Conservation (phyloP, 352 stramenopile species). For the Phytopythium kandeliae region DNA sequence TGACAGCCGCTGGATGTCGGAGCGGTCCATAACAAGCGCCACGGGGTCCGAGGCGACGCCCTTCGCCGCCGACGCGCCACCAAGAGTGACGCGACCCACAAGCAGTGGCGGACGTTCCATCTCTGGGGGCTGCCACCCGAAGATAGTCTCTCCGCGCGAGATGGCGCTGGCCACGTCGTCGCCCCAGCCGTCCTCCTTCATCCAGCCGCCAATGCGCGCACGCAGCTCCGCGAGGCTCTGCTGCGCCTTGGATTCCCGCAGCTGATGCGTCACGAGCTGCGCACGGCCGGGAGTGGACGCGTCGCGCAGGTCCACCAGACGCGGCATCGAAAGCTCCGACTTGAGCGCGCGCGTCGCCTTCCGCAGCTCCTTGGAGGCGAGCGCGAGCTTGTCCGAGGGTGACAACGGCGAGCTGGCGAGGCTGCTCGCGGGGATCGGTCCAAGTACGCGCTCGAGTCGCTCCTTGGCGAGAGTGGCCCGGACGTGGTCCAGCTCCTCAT, state of each 20-base stretch:
- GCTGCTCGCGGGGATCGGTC: slow-evolving; percentile 8
- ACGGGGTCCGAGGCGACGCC: slow-evolving; percentile 8
- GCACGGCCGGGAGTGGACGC: slow-evolving; percentile 18
- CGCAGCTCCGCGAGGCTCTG: slow-evolving; percentile 37
- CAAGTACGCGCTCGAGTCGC: slow-evolving; percentile 47
- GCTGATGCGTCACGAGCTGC: slow-evolving; percentile 45
- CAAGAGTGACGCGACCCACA: slow-evolving; percentile 52
- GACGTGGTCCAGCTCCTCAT: slow-evolving; percentile 42
- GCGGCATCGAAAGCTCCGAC: slow-evolving; percentile 58
- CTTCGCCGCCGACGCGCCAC: slow-evolving; percentile 4
- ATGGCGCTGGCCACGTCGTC: slow-evolving; percentile 58
- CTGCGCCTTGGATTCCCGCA: slow-evolving; percentile 37
- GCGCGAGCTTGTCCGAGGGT: slow-evolving; percentile 20
- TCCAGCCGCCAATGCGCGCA: slow-evolving; percentile 28
- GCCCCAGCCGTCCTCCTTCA: slow-evolving; percentile 49
- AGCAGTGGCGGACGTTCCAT: slow-evolving; percentile 62
- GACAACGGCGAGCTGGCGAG: neutral
- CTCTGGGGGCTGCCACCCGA: slow-evolving; percentile 70
- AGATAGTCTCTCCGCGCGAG: slow-evolving; percentile 50
- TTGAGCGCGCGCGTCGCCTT: slow-evolving; percentile 47
- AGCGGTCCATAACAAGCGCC: slow-evolving; percentile 40
- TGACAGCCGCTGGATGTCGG: slow-evolving; percentile 38
- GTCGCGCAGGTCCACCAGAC: slow-evolving; percentile 51
- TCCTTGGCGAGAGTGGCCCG: slow-evolving; percentile 52
- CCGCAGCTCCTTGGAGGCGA: slow-evolving; percentile 41